These are phyloP conservation scores for Phytophthora citricola DNA, from an alignment of 352 stramenopile genomes.

Conservation along the genomic window DNA sequence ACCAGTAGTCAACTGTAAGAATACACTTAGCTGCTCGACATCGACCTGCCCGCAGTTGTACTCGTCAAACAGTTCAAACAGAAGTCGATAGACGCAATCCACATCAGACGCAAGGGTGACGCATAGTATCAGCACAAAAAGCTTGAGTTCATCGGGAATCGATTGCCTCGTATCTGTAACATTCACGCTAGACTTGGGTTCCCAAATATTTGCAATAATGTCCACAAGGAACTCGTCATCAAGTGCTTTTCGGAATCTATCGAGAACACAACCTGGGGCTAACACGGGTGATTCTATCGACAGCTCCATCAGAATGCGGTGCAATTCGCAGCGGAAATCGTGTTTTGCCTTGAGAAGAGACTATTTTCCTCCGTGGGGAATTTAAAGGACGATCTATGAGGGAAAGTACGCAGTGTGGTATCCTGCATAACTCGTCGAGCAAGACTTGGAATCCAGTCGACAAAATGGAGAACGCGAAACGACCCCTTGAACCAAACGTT, in stretches of 20 bases:
- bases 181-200: too few relatives aligned
- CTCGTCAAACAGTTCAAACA: constrained; percentile 57
- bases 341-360: constrained; percentile 10
- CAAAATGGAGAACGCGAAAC: constrained; percentile 14
- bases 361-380: not conserved
- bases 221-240: constrained; percentile 14
- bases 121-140: constrained; percentile 42
- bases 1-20: constrained; percentile 18
- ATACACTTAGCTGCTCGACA: constrained; percentile 12
- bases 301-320: constrained; percentile 8
- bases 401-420: not conserved
- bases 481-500: constrained; percentile 3
- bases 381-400: not conserved
- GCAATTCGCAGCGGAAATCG: constrained; percentile 10
- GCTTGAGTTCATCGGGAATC: constrained; percentile 4
- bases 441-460: constrained; percentile 52
- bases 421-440: constrained; percentile 13
- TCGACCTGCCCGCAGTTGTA: constrained; percentile 34
- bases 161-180: not conserved
- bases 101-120: constrained; percentile 34
- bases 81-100: constrained; percentile 40
- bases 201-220: not conserved
- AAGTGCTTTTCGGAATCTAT: constrained; percentile 12
- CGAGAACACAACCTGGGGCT: not conserved
- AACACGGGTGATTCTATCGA: not conserved